Base-by-base conservation (phyloP, 176 grass and related monocot genomes). In the Hordeum marinum region DNA sequence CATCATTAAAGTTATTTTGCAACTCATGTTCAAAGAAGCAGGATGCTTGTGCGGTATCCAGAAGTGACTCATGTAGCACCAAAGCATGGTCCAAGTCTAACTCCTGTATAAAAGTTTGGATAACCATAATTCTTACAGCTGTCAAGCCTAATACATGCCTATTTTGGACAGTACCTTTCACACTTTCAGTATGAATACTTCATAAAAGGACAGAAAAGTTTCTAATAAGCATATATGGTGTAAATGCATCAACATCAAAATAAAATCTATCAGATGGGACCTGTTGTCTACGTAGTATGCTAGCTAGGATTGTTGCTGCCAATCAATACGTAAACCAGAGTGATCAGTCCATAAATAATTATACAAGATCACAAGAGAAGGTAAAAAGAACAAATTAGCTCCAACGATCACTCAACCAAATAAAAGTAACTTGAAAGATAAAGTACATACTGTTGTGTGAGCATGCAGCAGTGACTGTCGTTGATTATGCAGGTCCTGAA, bases 401-500 rank as follows among this genome's bases (percentile, higher is more conserved):
- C 13, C 5, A 76, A 12, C 9, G 11, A 17, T 26, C 35, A 26
- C 75, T 7, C 15, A 61, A 68, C 24, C 25, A 24, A 64, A 79
- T 9, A 64, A 21, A 77, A 55, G 78, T 70, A 43, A 26, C 24
- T 63, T 43, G 24, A 31, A 46, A 85, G 75, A 13, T 58, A 21
- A 78, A 58, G 41, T 42, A 88, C 92, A 72, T 94, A 98, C 95
- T 68, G 89, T 94, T 45, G 61, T 90, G 77, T 98, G 95, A 68
- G 92, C 75, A 72, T 98, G 95, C 63, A 98, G 87, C 27, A 98
- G 90, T 36, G 92, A 98, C 62, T 94, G 92, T 23, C 95, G 83
- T 85, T 94, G 92, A 77, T 89, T 77, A 75, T 94, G 95, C 75
- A 94, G 92, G 43, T 94, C 92, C 83, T 94, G 88, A 85, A 97